phyloP scores from a whole-genome alignment of 495 filamentous ascomycete genomes.

The Hapsidospora chrysogenum region DNA sequence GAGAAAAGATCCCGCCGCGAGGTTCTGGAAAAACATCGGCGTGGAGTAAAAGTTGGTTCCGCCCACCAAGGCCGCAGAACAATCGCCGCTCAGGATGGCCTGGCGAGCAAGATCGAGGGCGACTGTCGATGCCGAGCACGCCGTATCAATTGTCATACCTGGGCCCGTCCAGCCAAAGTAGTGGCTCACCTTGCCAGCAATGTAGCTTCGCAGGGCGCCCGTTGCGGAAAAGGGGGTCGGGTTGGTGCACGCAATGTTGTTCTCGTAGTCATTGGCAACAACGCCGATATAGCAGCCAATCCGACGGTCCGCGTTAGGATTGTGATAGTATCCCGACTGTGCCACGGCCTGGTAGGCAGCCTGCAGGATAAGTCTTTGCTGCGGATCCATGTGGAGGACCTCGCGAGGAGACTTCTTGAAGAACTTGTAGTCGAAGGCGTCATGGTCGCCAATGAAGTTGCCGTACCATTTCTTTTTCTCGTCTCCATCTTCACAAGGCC shows the following conservation, averaged over 20 bases:
- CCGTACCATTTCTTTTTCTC: slow-evolving; percentile 23
- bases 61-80: slow-evolving; percentile 20
- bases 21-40: slow-evolving; percentile 15
- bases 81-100: slow-evolving; percentile 23
- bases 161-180: slow-evolving; percentile 37
- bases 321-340: slow-evolving; percentile 7
- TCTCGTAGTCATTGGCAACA: slow-evolving; percentile 12
- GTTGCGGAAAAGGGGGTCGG: slow-evolving; percentile 12
- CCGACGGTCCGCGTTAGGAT: neutral
- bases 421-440: slow-evolving; percentile 33
- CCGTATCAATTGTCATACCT: slow-evolving; percentile 35
- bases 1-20: slow-evolving; percentile 21
- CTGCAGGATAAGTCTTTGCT: slow-evolving; percentile 19
- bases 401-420: slow-evolving; percentile 29
- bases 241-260: slow-evolving; percentile 13
- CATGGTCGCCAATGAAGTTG: slow-evolving; percentile 26
- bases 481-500: slow-evolving; percentile 15
- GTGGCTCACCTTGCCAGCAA: slow-evolving; percentile 18
- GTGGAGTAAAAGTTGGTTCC: slow-evolving; percentile 13
- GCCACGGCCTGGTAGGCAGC: slow-evolving; percentile 21
- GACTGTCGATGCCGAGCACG: slow-evolving; percentile 33
- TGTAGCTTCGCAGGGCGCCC: slow-evolving; percentile 12
- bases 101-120: slow-evolving; percentile 27
- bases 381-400: slow-evolving; percentile 14
- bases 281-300: slow-evolving; percentile 19